phyloP scores from a whole-genome alignment of 768 basidiomycete genomes.

The Russula lepida region DNA sequence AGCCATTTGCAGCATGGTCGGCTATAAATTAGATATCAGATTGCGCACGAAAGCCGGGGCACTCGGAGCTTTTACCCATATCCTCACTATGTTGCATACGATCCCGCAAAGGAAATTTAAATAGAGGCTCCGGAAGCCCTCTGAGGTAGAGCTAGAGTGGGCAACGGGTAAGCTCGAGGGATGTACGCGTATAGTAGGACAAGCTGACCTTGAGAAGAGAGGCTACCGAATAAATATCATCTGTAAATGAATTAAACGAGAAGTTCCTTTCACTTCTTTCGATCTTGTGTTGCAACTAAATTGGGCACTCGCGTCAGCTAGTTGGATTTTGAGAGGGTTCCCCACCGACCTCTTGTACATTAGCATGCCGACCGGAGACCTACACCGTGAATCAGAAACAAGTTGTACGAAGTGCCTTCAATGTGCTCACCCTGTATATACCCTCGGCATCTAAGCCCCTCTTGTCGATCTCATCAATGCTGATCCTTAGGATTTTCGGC shows the following conservation, averaged over 20 bases:
- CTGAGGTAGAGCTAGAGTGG: slow-evolving; percentile 62
- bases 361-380: slow-evolving; percentile 80
- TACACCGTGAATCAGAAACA: slow-evolving; percentile 25
- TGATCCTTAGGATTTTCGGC: slow-evolving; percentile 74
- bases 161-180: not conserved
- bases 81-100: slow-evolving; percentile 75
- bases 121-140: slow-evolving; percentile 84
- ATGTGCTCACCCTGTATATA: slow-evolving; percentile 57
- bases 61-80: slow-evolving; percentile 41
- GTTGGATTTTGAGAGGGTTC: not conserved
- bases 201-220: slow-evolving; percentile 71
- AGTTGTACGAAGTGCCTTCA: not conserved
- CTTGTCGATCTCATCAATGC: slow-evolving; percentile 74
- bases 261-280: slow-evolving; percentile 77
- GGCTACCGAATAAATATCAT: slow-evolving; percentile 78
- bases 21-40: slow-evolving; percentile 33
- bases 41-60: not conserved
- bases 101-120: slow-evolving; percentile 72
- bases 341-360: slow-evolving; percentile 66
- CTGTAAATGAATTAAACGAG: slow-evolving; percentile 55
- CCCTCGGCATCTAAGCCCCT: slow-evolving; percentile 74
- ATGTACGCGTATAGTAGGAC: not conserved
- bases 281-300: slow-evolving; percentile 74
- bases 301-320: slow-evolving; percentile 4
- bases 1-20: slow-evolving; percentile 61